Base-by-base conservation (phyloP, 148 eudicot species). In the Fallopia convolvulus region DNA sequence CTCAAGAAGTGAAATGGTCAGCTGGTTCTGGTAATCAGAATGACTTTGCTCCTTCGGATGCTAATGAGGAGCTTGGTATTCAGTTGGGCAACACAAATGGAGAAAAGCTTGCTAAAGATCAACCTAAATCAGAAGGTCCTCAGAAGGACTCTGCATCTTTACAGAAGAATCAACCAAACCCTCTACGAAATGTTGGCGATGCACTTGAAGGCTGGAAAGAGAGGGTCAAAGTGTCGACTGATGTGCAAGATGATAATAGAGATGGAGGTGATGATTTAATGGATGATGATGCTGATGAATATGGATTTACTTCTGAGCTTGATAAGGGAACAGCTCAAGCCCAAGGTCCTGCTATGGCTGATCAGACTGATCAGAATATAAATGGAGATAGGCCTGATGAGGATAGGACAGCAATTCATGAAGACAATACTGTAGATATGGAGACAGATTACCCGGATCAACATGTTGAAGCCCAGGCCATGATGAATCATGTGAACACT, bases 161-260 rank as follows among this genome's bases (percentile, higher is more conserved):
- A 61, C 86, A 80, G 83, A 93, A 90, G 73, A 79, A 61, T 78
- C 90, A 89, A 74, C 98, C 95, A 6, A 96, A 96, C 82, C 99
- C 99, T 74, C 82, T 82, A 17, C 87, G 98, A 76, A 86, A 84
- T 68, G 53, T 96, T 36, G 99, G 99, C 9, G 93, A 93, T 86
- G 99, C 99, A 3, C 89, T 96, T 77, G 88, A 96, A 61, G 92
- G 89, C 55, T 96, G 99, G 99, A 93, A 96, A 89, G 98, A 96
- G 77, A 86, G 93, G 82, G 92, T 91, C 33, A 91, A 89, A 82
- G 95, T 96, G 61, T 86, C 97, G 40, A 72, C 83, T 58, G 99
- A 96, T 83, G 66, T 88, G 75, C 85, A 84, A 76, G 86, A 88
- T 17, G 75, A 81, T 36, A 77, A 79, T 48, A 70, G 50, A 5